A percentile compares a stretch with the other conserved stretches of the same genome.
Conservation (phyloP, 176 grass and related monocot genomes). For the Coix lacrymajobi region DNA sequence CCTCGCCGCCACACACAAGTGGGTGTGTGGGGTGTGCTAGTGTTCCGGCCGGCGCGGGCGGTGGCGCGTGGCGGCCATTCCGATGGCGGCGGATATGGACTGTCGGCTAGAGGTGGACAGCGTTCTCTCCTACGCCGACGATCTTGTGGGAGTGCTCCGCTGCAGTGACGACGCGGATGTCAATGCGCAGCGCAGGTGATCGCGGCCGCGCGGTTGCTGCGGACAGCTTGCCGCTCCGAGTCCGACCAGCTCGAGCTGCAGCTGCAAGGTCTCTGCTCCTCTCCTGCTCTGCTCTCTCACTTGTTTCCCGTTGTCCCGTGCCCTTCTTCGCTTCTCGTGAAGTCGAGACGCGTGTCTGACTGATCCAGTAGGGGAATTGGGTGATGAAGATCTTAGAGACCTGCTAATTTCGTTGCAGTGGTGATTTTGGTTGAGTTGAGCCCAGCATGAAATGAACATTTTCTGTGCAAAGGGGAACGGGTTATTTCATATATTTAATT, state of each 20-base stretch:
- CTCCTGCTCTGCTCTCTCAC: background rate
- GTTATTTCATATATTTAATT: background rate
- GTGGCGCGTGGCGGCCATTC: background rate
- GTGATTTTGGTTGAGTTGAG: background rate
- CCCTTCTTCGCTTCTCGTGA: background rate
- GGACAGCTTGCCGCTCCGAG: background rate
- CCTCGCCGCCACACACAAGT: background rate
- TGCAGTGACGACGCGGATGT: background rate
- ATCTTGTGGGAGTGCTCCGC: background rate
- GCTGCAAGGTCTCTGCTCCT: background rate
- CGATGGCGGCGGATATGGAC: background rate
- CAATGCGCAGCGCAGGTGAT: background rate
- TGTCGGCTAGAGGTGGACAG: background rate
- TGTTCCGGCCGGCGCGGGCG: background rate
- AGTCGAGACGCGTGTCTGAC: background rate
- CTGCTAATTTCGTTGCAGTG: background rate
- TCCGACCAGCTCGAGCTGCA: background rate
- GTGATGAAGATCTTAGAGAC: background rate
- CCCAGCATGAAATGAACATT: too few relatives aligned
- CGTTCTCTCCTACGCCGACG: background rate
- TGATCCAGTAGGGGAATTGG: background rate
- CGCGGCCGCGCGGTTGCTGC: background rate
- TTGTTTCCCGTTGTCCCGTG: background rate
- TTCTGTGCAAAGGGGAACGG: background rate
- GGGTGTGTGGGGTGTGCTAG: too few relatives aligned